Evolutionary conservation across 1,139 yeast species (phyloP), one percentile per base, ranked within the genome.

Genomic region (Geotrichum europaeum): DNA sequence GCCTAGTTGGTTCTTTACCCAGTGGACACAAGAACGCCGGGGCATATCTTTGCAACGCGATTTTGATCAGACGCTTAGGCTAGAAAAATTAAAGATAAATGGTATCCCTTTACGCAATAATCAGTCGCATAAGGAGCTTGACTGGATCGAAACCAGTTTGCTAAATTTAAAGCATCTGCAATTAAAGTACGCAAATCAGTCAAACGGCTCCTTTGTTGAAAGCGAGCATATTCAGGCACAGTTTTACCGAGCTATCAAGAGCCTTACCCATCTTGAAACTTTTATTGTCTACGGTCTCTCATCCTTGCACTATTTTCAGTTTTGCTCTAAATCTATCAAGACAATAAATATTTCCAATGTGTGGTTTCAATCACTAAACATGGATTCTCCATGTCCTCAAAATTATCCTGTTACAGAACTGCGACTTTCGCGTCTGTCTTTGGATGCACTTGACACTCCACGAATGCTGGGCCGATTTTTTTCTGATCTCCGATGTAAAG

Each of bases 401-500:
- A 36, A 10, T 6, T 36, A 36, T 6, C 43, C 43, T n/a, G 43
- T 36, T 13, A 54, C 54, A 22, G 55, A 43, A 25, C 55, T 58
- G 5, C 45, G 57, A 6, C 18, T 58, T n/a, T 22, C 43, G 43
- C 43, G 43, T 36, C 15, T 36, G 43, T 36, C 43, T 36, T 36
- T 36, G 18, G 43, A 36, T 15, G 18, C 43, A 36, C 43, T 36
- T 36, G 43, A 36, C 18, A 36, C 43, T 2, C 43, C 15, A 32
- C 30, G 4, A n/a, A 12, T 5, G 32, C 24, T 9, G 13, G 24
- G 32, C 22, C 36, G 18, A n/a, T 49, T 45, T 36, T 50, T 56
- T 40, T 45, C 45, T 50, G 18, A 58, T n/a, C 36, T 58, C 12
- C 10, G 34, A n/a, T 58, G 60, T 47, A 57, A 57, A 13, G 51